Evolutionary conservation across 257 asterid species (phyloP), one percentile per base, ranked within the genome.

Genomic region (Thymus quinquecostatus): DNA sequence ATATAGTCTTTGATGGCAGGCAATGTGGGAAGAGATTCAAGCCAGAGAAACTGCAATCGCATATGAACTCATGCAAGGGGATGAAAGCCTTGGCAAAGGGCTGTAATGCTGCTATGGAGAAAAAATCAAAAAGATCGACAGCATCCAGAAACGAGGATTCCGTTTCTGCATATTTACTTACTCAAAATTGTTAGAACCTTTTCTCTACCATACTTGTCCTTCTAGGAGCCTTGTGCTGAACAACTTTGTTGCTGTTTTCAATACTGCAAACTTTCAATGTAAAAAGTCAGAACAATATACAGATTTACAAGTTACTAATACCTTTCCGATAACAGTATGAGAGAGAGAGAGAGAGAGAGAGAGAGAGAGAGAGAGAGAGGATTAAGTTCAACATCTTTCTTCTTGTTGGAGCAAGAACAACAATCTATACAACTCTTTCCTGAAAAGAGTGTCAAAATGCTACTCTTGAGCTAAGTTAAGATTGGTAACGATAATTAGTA

Each of bases 11-110:
- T 53, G 3, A 45, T 63, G 61, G 72, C 86, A 89, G 96, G 78
- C 97, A 85, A 75, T 90, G 96, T 63, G 85, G 86, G 70, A 87
- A 90, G 86, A 85, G 79, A 70, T 92, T 92, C 89, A 85, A 85
- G 75, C 98, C 97, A 43, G 95, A 88, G 82, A 88, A 90, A 78
- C 79, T 90, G 62, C 89, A 83, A 60, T 71, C 84, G 10, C 98
- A 92, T 80, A 87, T 92, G 96, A 83, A 84, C 69, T 87, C 89
- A 36, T 92, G 98, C 89, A 88, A 77, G 73, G 90, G 87, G 63
- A 83, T 82, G 71, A 92, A 83, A 79, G 86, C 84, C 6, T 66
- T 66, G 55, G 64, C 80, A 65, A 88, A 82, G 62, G 70, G 53
- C 41, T 51, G 57, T 8, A 48, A 33, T 66, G 53, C 50, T 41